Percentiles rank a stretch among this genome's conserved stretches.
Evolutionary conservation across 2,329 filamentous ascomycete genomes (phyloP).

Genomic region (Arthrobotrys megalospora): DNA sequence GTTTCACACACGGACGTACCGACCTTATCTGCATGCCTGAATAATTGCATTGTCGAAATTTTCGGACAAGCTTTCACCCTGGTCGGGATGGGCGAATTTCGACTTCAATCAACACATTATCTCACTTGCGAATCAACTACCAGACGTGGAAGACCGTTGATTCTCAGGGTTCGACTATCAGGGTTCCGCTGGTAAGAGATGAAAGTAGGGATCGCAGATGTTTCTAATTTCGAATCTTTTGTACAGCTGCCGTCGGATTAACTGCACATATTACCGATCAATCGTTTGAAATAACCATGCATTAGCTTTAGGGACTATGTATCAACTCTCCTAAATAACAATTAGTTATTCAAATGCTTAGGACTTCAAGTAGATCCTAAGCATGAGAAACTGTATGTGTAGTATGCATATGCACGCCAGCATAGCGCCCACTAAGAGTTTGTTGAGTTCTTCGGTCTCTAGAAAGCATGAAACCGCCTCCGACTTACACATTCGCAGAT

Average conservation of each 20-base stretch:
- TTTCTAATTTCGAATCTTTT: constrained; percentile 29
- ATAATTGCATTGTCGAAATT: constrained; percentile 35
- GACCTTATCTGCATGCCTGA: constrained; percentile 18
- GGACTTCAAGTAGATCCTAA: constrained; percentile 12
- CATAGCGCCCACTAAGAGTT: background rate
- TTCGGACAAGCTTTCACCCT: constrained; percentile 3
- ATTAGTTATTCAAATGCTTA: background rate
- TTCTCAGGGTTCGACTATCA: background rate
- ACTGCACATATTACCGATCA: background rate
- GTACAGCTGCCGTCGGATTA: constrained; percentile 1
- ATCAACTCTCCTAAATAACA: background rate
- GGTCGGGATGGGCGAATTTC: background rate
- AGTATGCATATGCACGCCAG: constrained; percentile 5
- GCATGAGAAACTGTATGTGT: background rate
- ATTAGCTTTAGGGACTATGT: no score
- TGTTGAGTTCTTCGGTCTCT: background rate
- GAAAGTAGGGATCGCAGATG: background rate
- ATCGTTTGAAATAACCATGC: background rate
- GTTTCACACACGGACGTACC: constrained; percentile 1
- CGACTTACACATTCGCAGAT: constrained; percentile 19
- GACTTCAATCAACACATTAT: constrained; percentile 6
- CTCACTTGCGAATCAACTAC: background rate
- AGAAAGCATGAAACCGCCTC: constrained; percentile 14
- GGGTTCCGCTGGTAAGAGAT: background rate
- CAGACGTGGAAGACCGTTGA: background rate